Evolutionary conservation across 257 asterid species (phyloP).

Genomic region (Capsicum chinense): DNA sequence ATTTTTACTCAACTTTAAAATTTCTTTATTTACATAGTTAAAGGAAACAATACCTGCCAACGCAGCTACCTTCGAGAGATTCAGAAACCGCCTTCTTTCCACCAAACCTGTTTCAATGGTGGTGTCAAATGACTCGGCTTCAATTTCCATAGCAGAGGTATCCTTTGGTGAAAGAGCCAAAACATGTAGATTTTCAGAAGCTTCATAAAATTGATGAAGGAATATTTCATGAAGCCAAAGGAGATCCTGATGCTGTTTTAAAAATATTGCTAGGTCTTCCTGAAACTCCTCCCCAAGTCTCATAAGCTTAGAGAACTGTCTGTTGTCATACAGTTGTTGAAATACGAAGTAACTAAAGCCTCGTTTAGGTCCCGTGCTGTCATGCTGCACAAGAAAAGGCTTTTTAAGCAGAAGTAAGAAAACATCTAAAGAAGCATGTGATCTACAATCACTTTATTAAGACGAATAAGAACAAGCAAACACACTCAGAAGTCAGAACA

Average conservation of each 20-base stretch:
- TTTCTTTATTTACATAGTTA: conserved; percentile 22
- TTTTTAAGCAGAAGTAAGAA: conserved; percentile 13
- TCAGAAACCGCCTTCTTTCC: conserved; percentile 72
- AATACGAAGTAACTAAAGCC: conserved; percentile 92
- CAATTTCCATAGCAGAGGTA: conserved; percentile 45
- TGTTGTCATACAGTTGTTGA: conserved; percentile 67
- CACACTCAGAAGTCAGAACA: neutral
- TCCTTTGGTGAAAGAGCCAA: conserved; percentile 70
- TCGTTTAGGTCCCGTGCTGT: conserved; percentile 89
- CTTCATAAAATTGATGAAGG: conserved; percentile 82
- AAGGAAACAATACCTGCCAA: conserved; percentile 66
- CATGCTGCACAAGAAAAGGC: conserved; percentile 60
- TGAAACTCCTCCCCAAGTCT: conserved; percentile 93
- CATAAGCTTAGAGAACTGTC: conserved; percentile 75
- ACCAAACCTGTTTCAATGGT: conserved; percentile 52
- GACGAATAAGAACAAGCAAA: conserved; percentile 19
- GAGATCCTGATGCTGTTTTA: conserved; percentile 73
- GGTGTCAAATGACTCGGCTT: conserved; percentile 41
- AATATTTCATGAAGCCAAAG: conserved; percentile 93
- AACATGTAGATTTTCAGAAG: conserved; percentile 82
- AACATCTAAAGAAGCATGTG: conserved; percentile 18
- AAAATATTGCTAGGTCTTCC: conserved; percentile 71
- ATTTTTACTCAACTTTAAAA: neutral
- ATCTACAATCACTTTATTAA: neutral
- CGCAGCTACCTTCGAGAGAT: conserved; percentile 88